phyloP scores from a whole-genome alignment of 1,284 basidiomycete genomes.

The Chalciporus sp. region DNA sequence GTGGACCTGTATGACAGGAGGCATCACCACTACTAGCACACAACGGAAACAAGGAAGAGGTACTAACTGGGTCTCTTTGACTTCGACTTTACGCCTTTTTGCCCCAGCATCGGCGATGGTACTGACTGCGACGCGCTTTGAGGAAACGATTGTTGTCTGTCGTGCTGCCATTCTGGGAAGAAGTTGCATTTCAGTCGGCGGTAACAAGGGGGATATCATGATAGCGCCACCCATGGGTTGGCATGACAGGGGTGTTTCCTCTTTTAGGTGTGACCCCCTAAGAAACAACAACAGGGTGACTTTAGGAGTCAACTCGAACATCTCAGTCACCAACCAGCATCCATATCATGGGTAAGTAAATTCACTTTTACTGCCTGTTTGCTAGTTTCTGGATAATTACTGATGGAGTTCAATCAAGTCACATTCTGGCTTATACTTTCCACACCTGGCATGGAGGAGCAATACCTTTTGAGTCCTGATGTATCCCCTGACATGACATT shows the following conservation, averaged over 20 bases:
- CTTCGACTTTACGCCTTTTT: slow-evolving; percentile 29
- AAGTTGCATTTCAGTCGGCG: slow-evolving; percentile 53
- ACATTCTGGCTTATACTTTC: too few relatives aligned
- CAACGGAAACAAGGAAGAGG: neutral
- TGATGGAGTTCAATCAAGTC: too few relatives aligned
- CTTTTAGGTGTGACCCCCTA: neutral
- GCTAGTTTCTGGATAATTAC: too few relatives aligned
- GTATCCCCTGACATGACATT: too few relatives aligned
- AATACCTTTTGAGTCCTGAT: too few relatives aligned
- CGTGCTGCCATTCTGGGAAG: slow-evolving; percentile 67
- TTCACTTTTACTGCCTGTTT: too few relatives aligned
- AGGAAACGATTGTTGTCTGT: slow-evolving; percentile 83
- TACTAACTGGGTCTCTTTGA: slow-evolving; percentile 8
- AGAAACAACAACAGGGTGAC: too few relatives aligned
- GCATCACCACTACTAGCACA: slow-evolving; percentile 4
- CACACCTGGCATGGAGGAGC: too few relatives aligned
- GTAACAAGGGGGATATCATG: neutral
- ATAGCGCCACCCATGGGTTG: neutral
- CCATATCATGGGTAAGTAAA: too few relatives aligned
- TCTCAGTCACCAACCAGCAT: too few relatives aligned
- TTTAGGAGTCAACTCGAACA: too few relatives aligned
- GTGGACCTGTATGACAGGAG: slow-evolving; percentile 19
- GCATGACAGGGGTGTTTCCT: neutral
- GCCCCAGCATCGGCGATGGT: neutral
- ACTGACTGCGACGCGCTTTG: slow-evolving; percentile 28